Conservation (phyloP, 805 yeast genomes). For the Torulaspora franciscae region DNA sequence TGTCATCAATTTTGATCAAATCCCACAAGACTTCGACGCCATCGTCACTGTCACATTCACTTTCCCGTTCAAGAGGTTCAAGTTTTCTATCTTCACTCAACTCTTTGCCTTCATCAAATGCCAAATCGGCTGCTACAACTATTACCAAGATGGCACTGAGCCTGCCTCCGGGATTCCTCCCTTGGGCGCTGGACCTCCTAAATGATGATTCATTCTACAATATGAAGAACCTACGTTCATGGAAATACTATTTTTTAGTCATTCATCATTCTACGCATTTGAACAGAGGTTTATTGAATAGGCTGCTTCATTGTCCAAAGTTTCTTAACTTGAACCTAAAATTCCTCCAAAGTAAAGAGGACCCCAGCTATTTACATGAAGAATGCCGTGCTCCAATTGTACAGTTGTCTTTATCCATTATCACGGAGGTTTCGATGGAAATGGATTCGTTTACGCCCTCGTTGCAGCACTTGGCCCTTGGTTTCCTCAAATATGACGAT, state of each 20-base stretch:
- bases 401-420: constrained; percentile 13
- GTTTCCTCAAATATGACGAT: constrained; percentile 10
- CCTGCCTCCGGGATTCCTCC: constrained; percentile 14
- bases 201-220: constrained; percentile 11
- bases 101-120: constrained; percentile 8
- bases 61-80: constrained; percentile 8
- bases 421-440: constrained; percentile 12
- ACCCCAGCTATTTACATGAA: constrained; percentile 1
- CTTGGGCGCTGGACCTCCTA: constrained; percentile 23
- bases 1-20: constrained; percentile 21
- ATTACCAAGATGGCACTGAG: constrained; percentile 7
- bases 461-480: constrained; percentile 8
- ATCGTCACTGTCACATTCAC: constrained; percentile 1
- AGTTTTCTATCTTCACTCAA: constrained; percentile 8
- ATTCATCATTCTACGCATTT: constrained; percentile 24
- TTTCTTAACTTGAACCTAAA: constrained; percentile 13
- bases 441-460: constrained; percentile 8
- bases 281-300: constrained; percentile 15
- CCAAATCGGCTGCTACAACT: constrained; percentile 2
- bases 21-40: constrained; percentile 7
- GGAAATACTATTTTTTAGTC: constrained; percentile 32
- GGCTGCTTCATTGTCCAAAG: constrained; percentile 13
- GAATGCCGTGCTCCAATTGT: constrained; percentile 7
- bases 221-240: constrained; percentile 20
- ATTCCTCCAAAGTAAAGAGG: constrained; percentile 7